phyloP scores from a whole-genome alignment of 257 asterid species.

The Nicotiana knightiana region DNA sequence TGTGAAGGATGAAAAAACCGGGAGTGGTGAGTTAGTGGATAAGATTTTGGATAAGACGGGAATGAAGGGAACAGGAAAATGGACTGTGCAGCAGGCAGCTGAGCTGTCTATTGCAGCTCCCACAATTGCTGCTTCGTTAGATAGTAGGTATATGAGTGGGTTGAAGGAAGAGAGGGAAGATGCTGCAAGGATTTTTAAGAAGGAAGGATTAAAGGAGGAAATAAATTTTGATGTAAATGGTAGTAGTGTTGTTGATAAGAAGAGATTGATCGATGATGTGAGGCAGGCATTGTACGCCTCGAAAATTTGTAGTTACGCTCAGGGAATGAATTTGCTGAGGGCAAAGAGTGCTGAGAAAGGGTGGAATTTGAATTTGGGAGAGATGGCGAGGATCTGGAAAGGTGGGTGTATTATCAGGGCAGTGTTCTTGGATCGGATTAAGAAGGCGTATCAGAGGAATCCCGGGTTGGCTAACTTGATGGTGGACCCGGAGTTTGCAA shows the following conservation, averaged over 20 bases:
- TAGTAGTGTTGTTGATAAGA: constrained; percentile 53
- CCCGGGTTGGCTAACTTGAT: constrained; percentile 63
- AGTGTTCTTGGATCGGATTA: constrained; percentile 86
- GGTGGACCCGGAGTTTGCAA: constrained; percentile 83
- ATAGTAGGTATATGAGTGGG: constrained; percentile 79
- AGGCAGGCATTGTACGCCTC: constrained; percentile 91
- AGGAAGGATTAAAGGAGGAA: constrained; percentile 60
- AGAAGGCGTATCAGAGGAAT: constrained; percentile 83
- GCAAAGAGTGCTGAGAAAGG: constrained; percentile 84
- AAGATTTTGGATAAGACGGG: constrained; percentile 91
- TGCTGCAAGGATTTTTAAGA: constrained; percentile 46
- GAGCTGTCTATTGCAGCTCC: constrained; percentile 92
- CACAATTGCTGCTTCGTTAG: constrained; percentile 82
- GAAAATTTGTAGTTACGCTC: constrained; percentile 91
- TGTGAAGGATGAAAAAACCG: constrained; percentile 50
- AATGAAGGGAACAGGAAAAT: constrained; percentile 81
- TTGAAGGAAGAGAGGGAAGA: constrained; percentile 75
- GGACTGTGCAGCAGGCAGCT: constrained; percentile 98
- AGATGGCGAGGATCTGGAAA: constrained; percentile 89
- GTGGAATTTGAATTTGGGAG: constrained; percentile 87
- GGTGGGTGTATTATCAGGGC: constrained; percentile 97
- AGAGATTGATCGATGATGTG: constrained; percentile 81
- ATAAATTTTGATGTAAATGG: constrained; percentile 20
- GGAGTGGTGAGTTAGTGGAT: constrained; percentile 65
- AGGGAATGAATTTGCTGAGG: constrained; percentile 87